Percentiles rank a stretch among this genome's conserved stretches.
Conservation (phyloP, 2,329 filamentous ascomycete genomes). For the Scedosporium dehoogii region DNA sequence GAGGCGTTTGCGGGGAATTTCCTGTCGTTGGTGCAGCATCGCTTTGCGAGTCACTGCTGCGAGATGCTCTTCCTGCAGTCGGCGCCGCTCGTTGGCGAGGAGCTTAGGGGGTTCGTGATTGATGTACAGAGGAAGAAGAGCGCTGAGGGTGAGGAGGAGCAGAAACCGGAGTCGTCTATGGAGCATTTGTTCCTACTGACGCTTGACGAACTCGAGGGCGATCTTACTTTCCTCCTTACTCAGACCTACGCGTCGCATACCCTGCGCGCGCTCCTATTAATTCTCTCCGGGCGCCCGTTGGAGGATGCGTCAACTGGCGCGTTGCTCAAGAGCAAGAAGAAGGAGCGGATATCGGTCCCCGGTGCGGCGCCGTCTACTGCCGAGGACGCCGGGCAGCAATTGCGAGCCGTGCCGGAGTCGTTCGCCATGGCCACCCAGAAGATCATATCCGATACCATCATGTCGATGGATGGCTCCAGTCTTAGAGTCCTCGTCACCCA, state of each 20-base stretch:
- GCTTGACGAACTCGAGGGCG: conserved; percentile 78
- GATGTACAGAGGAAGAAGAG: conserved; percentile 26
- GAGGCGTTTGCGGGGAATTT: conserved; percentile 80
- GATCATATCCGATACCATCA: conserved; percentile 68
- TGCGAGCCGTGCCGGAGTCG: conserved; percentile 61
- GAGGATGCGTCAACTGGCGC: conserved; percentile 59
- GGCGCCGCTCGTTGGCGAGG: conserved; percentile 67
- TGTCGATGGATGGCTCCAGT: conserved; percentile 66
- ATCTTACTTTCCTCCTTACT: conserved; percentile 73
- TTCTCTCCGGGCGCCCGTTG: conserved; percentile 75
- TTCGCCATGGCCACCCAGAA: conserved; percentile 72
- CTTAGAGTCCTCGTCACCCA: conserved; percentile 79
- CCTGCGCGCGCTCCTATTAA: conserved; percentile 72
- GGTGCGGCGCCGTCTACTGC: conserved; percentile 35
- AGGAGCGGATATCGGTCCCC: conserved; percentile 66
- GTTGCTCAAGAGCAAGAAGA: conserved; percentile 83
- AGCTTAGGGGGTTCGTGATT: conserved; percentile 45
- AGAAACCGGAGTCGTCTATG: conserved; percentile 37
- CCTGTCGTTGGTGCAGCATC: conserved; percentile 80
- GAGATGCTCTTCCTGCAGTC: conserved; percentile 84
- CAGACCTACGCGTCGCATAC: conserved; percentile 87
- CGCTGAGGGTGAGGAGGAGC: conserved; percentile 28
- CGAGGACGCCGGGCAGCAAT: conserved; percentile 30
- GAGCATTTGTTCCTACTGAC: conserved; percentile 77
- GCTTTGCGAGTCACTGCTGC: conserved; percentile 95